phyloP scores from a whole-genome alignment of 768 basidiomycete genomes.

The Leccinum imitatum region DNA sequence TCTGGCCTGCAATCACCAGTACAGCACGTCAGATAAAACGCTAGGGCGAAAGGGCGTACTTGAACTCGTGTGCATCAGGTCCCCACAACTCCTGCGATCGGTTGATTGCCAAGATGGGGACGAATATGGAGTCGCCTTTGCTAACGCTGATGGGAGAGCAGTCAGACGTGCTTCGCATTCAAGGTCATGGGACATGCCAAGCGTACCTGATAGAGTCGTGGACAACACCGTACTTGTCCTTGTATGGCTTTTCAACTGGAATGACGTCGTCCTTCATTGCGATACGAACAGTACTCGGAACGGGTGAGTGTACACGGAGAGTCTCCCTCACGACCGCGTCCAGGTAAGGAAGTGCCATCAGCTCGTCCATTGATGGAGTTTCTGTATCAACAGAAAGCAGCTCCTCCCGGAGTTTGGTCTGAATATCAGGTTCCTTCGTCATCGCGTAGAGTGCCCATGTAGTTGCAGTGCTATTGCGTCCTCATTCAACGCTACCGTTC shows the following conservation, averaged over 20 bases:
- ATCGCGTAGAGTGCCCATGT: constrained; percentile 64
- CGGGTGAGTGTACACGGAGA: constrained; percentile 54
- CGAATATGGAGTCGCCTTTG: constrained; percentile 46
- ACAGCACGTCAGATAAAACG: background rate
- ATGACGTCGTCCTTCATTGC: constrained; percentile 54
- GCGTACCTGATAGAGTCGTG: constrained; percentile 40
- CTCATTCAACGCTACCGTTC: background rate
- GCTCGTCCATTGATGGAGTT: constrained; percentile 66
- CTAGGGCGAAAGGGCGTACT: constrained; percentile 28
- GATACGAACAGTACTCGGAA: constrained; percentile 41
- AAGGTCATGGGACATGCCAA: background rate
- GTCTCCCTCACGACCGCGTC: constrained; percentile 66
- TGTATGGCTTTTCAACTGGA: constrained; percentile 47
- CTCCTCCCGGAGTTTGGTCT: constrained; percentile 59
- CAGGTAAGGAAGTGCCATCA: constrained; percentile 67
- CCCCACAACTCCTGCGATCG: constrained; percentile 58
- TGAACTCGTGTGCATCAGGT: constrained; percentile 59
- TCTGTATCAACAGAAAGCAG: constrained; percentile 50
- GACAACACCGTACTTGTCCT: constrained; percentile 42
- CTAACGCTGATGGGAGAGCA: constrained; percentile 28
- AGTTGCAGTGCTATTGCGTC: constrained; percentile 34
- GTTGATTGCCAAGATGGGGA: constrained; percentile 57
- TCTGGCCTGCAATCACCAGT: constrained; percentile 20
- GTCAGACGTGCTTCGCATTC: background rate
- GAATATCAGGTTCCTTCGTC: constrained; percentile 45